Evolutionary conservation across 2,329 filamentous ascomycete genomes (phyloP), one percentile per base, ranked within the genome.

Genomic region (Ramularia collo-cygni): DNA sequence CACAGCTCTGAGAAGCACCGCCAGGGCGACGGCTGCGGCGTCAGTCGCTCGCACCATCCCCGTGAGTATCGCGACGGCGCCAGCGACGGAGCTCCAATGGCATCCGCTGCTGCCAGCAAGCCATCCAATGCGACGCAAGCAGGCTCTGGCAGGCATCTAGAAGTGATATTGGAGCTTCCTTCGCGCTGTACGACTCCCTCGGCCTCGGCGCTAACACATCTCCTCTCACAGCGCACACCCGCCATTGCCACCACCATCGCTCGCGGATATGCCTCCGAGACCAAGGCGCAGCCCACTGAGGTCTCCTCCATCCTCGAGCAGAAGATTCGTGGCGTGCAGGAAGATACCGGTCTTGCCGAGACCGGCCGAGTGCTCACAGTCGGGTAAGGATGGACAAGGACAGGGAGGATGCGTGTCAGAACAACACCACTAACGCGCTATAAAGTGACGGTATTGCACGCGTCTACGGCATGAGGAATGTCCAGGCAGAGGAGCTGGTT

Each of bases 381-480:
- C 71, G 90, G 90, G 90, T 96, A 93, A 68, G n/a, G 88, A 83
- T 50, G 35, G 34, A 18, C 31, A 46, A n/a, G 24, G 40, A 35
- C 27, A 21, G 21, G 24, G 18, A 19, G 28, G 16, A 18, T 13
- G 18, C 10, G 19, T 12, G 16, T n/a, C 28, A 32, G 16, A 15
- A 26, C 17, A 40, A 28, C 38, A 8, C 13, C 17, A 28, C 50
- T 52, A 35, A 52, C 38, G 19, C 16, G 15, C 41, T 44, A 43
- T 45, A 69, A 61, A 96, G 92, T 92, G 92, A 98, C 77, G 92
- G 92, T 94, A 98, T 98, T 67, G 92, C 92, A 69, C 90, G 92
- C 89, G 90, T 98, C 61, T 89, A 98, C 74, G 92, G 92, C 68
- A 89, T 98, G 87, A 86, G 81, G 85, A 98, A 98, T 71, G 92